Evolutionary conservation across 345 rosid species (phyloP).

Genomic region (Excoecaria cochinchinensis): DNA sequence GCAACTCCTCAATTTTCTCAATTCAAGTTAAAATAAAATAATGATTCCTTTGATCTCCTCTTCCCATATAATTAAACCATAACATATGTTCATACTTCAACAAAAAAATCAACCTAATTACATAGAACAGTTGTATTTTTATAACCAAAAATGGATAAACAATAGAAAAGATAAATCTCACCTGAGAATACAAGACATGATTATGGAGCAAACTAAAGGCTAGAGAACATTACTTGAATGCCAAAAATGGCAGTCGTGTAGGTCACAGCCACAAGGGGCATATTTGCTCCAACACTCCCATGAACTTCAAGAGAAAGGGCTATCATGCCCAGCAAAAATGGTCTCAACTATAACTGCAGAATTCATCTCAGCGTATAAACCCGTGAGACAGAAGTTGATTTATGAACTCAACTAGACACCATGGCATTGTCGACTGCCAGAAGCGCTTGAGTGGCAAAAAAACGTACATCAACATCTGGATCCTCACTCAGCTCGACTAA

Average conservation of each 20-base stretch:
- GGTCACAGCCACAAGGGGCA: not conserved
- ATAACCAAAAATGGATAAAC: not conserved
- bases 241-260: not conserved
- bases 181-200: not conserved
- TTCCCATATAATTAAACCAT: not conserved
- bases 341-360: not conserved
- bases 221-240: not conserved
- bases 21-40: too few relatives aligned
- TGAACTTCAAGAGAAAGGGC: conserved; percentile 1
- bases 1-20: too few relatives aligned
- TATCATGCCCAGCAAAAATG: conserved; percentile 6
- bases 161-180: not conserved
- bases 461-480: conserved; percentile 92
- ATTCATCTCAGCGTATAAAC: not conserved
- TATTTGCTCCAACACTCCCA: not conserved
- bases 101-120: not conserved
- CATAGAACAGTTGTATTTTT: not conserved
- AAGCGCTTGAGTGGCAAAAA: conserved; percentile 77
- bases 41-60: not conserved
- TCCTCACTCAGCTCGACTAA: conserved; percentile 90
- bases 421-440: conserved; percentile 64
- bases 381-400: not conserved
- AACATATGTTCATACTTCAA: not conserved
- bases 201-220: not conserved
- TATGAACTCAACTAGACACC: conserved; percentile 49